phyloP scores from a whole-genome alignment of 257 asterid genomes.

The Osmanthus fragrans region DNA sequence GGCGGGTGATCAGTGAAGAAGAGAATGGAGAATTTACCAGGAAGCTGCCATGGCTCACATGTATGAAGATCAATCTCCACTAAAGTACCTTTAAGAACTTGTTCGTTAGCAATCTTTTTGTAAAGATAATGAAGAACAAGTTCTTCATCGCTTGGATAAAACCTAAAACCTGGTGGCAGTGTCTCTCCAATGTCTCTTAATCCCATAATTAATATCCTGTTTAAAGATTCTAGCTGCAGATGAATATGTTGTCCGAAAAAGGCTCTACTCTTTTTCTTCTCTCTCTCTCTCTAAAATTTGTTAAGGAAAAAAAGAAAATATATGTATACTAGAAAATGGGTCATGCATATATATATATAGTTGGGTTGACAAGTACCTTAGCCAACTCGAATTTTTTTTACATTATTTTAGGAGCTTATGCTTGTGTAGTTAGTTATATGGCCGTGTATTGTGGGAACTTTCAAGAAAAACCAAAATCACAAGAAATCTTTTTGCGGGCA shows the following conservation, averaged over 20 bases:
- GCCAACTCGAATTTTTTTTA: slow-evolving; percentile 35
- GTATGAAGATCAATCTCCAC: slow-evolving; percentile 85
- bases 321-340: slow-evolving; percentile 5
- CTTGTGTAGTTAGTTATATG: slow-evolving; percentile 57
- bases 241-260: not conserved
- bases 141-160: slow-evolving; percentile 89
- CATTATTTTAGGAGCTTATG: slow-evolving; percentile 41
- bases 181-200: slow-evolving; percentile 75
- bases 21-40: slow-evolving; percentile 48
- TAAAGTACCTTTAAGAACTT: slow-evolving; percentile 53
- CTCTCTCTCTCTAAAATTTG: not conserved
- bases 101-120: slow-evolving; percentile 63
- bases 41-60: slow-evolving; percentile 98
- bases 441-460: slow-evolving; percentile 34
- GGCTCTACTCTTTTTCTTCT: not conserved
- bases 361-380: slow-evolving; percentile 35
- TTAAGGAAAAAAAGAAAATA: not conserved
- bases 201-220: slow-evolving; percentile 41
- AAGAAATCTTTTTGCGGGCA: slow-evolving; percentile 43
- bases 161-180: slow-evolving; percentile 85
- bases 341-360: slow-evolving; percentile 29
- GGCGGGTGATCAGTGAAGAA: not conserved
- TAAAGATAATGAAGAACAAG: slow-evolving; percentile 75
- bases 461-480: slow-evolving; percentile 43
- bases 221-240: not conserved